Percentiles rank a stretch among this genome's conserved stretches.
Evolutionary conservation across 768 basidiomycete genomes (phyloP).

Genomic region (Favolaschia claudopus): DNA sequence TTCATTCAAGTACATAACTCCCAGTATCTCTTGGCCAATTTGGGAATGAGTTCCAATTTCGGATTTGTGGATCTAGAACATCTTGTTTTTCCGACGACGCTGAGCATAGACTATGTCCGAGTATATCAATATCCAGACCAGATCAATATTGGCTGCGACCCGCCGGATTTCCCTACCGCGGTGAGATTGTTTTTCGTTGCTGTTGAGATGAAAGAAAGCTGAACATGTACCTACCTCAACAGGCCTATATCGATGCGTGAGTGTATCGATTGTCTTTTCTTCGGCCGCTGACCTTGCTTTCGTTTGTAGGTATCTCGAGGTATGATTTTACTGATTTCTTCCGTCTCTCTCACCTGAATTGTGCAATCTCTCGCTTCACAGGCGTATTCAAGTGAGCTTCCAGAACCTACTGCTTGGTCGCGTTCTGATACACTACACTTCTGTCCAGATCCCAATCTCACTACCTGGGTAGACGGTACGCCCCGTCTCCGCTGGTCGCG

Average conservation of each 20-base stretch:
- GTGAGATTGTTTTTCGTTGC: too few species aligned
- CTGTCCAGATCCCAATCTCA: slow-evolving; percentile 63
- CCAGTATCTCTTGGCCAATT: slow-evolving; percentile 58
- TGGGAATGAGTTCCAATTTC: slow-evolving; percentile 50
- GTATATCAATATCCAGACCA: slow-evolving; percentile 68
- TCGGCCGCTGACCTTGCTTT: neutral
- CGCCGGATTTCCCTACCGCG: slow-evolving; percentile 66
- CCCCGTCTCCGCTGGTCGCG: neutral
- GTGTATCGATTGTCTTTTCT: slow-evolving; percentile 21
- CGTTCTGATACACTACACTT: slow-evolving; percentile 38
- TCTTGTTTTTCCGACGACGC: slow-evolving; percentile 55
- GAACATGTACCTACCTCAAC: too few species aligned
- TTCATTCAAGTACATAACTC: too few species aligned
- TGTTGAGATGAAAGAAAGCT: too few species aligned
- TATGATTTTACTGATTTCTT: slow-evolving; percentile 33
- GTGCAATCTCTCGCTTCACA: too few species aligned
- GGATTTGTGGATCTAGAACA: slow-evolving; percentile 43
- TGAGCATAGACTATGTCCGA: slow-evolving; percentile 74
- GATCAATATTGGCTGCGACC: slow-evolving; percentile 72
- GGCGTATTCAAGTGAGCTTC: slow-evolving; percentile 15
- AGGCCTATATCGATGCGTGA: slow-evolving; percentile 67
- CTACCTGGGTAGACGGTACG: slow-evolving; percentile 50
- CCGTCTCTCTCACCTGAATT: neutral
- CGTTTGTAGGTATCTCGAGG: slow-evolving; percentile 29
- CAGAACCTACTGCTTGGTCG: slow-evolving; percentile 34